Evolutionary conservation across 2,329 filamentous ascomycete genomes (phyloP).

Genomic region (Penicillium hordei): DNA sequence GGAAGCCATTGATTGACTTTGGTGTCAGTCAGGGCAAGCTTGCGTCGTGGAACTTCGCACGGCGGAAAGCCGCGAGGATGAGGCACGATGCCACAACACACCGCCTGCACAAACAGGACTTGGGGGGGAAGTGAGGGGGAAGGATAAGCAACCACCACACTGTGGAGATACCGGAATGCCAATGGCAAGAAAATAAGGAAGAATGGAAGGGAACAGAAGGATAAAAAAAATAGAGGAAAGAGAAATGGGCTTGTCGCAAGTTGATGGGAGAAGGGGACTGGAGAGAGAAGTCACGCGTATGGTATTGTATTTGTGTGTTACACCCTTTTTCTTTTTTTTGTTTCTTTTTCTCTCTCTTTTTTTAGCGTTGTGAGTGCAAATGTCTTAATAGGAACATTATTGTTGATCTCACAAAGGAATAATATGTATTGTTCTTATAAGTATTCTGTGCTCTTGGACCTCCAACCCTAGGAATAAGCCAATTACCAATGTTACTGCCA

Average conservation of each 20-base stretch:
- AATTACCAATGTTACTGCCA: not conserved
- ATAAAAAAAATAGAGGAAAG: conserved; percentile 8
- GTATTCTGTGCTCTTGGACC: not conserved
- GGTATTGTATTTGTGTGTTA: conserved; percentile 12
- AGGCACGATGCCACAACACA: conserved; percentile 39
- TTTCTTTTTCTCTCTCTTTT: not conserved
- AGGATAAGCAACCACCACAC: conserved; percentile 12
- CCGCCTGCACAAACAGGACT: conserved; percentile 38
- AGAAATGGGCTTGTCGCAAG: conserved; percentile 9
- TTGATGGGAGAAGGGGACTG: not conserved
- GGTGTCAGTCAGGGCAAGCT: conserved; percentile 32
- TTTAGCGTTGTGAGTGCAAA: not conserved
- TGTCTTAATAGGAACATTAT: not conserved
- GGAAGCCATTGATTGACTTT: conserved; percentile 43
- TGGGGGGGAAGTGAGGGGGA: conserved; percentile 13
- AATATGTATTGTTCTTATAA: not conserved
- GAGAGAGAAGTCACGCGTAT: conserved; percentile 12
- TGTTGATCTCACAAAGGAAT: not conserved
- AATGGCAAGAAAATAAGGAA: conserved; percentile 10
- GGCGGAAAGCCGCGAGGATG: conserved; percentile 36
- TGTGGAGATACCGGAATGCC: conserved; percentile 7
- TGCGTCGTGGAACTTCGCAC: conserved; percentile 37
- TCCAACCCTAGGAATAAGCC: not conserved
- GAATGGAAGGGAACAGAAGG: conserved; percentile 3
- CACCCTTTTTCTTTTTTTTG: not conserved